Conservation (phyloP, 495 filamentous ascomycete genomes). For the Podospora anserina region DNA sequence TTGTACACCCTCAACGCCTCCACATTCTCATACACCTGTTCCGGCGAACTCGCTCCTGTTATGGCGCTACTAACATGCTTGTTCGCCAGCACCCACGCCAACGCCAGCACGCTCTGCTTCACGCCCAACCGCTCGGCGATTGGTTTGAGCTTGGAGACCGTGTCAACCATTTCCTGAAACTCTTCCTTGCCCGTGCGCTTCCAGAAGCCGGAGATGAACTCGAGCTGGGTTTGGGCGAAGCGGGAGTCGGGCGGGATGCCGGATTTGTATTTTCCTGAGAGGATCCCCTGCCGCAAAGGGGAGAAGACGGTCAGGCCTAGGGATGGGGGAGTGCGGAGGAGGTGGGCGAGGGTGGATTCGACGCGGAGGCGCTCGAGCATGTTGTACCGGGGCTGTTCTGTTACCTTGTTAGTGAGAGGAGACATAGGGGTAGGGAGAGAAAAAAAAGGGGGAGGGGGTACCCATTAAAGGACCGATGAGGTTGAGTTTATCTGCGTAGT, state of each 20-base stretch:
- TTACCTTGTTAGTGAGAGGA: too few relatives aligned
- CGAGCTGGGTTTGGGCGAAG: constrained; percentile 44
- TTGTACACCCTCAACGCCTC: constrained; percentile 56
- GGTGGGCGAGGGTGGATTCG: too few relatives aligned
- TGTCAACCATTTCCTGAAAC: constrained; percentile 46
- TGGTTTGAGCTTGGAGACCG: constrained; percentile 51
- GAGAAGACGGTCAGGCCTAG: constrained; percentile 72
- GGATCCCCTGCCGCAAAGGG: constrained; percentile 67
- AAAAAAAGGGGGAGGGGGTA: too few relatives aligned
- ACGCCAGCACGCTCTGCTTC: constrained; percentile 61
- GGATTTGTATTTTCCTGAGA: constrained; percentile 81
- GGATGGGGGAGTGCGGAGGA: too few relatives aligned
- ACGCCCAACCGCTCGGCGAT: constrained; percentile 67
- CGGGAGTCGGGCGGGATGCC: constrained; percentile 57
- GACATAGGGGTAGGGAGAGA: too few relatives aligned
- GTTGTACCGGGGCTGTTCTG: too few relatives aligned
- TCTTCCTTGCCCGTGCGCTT: constrained; percentile 42
- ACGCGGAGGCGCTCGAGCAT: too few relatives aligned
- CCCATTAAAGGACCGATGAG: too few relatives aligned
- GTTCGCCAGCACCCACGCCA: constrained; percentile 80
- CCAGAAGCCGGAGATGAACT: constrained; percentile 49
- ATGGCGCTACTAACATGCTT: constrained; percentile 70
- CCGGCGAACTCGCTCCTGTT: constrained; percentile 67
- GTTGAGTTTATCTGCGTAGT: too few relatives aligned
- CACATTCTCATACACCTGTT: constrained; percentile 72